A percentile compares a stretch with the other conserved stretches of the same genome.
Evolutionary conservation across 768 basidiomycete species (phyloP).

Genomic region (Sutorius australiensis): DNA sequence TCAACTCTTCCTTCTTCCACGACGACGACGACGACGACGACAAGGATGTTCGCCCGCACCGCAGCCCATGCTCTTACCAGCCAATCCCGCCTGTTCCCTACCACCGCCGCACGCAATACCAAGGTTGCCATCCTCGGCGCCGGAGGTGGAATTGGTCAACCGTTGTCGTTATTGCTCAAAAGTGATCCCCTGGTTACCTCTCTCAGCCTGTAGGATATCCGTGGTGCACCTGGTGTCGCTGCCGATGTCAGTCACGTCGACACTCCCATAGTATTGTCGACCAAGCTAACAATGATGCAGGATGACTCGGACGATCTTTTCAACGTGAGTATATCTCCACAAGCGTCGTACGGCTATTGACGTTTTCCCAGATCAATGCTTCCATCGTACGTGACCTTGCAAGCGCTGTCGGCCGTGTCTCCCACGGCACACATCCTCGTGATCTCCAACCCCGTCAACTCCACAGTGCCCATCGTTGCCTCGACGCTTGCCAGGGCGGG

Average conservation of each 20-base stretch:
- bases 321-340: conserved; percentile 58
- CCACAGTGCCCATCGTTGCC: conserved; percentile 96
- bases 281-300: conserved; percentile 34
- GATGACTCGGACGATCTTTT: conserved; percentile 98
- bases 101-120: conserved; percentile 63
- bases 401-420: conserved; percentile 73
- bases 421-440: conserved; percentile 93
- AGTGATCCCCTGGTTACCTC: conserved; percentile 84
- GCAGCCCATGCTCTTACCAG: conserved; percentile 54
- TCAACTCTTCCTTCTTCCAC: conserved; percentile 7
- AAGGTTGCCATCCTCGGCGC: conserved; percentile 98
- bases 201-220: conserved; percentile 54
- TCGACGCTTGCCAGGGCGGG: conserved; percentile 87
- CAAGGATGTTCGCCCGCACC: conserved; percentile 63
- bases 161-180: conserved; percentile 86
- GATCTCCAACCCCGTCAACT: conserved; percentile 99
- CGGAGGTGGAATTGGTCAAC: conserved; percentile 98
- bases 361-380: conserved; percentile 74
- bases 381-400: conserved; percentile 98
- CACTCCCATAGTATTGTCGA: conserved; percentile 44
- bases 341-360: not conserved
- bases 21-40: conserved; percentile 18
- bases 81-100: conserved; percentile 69
- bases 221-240: conserved; percentile 68
- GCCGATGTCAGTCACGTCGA: conserved; percentile 97